These are phyloP conservation scores for Ceratocystis ficicola DNA, from an alignment of 2,329 filamentous ascomycete species.

Conservation along the genomic window DNA sequence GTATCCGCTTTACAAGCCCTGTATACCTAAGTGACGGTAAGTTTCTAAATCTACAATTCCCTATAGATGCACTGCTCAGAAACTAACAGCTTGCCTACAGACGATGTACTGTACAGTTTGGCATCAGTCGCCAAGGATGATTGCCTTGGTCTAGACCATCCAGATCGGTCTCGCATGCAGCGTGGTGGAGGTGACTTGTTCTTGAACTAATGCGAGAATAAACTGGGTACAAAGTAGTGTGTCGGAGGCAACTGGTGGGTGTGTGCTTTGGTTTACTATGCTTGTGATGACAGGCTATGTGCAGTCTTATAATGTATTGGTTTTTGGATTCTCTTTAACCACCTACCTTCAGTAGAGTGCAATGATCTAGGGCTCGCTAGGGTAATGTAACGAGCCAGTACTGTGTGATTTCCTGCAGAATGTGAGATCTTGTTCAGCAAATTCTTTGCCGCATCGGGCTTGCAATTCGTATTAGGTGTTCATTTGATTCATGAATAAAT, in stretches of 20 bases:
- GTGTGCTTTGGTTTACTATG: not conserved
- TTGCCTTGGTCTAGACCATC: constrained; percentile 52
- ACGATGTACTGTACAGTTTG: constrained; percentile 46
- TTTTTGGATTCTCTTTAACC: not conserved
- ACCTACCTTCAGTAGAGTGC: too few relatives aligned
- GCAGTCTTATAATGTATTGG: not conserved
- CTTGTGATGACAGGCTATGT: not conserved
- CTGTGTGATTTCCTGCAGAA: too few relatives aligned
- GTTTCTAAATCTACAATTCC: constrained; percentile 28
- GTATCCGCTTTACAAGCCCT: constrained; percentile 62
- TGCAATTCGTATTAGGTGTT: not conserved
- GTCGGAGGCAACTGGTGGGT: not conserved
- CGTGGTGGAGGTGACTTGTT: constrained; percentile 54
- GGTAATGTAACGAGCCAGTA: not conserved
- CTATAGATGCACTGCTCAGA: not conserved
- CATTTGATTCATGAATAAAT: not conserved
- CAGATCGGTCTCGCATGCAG: constrained; percentile 46
- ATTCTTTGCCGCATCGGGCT: not conserved
- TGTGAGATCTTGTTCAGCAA: too few relatives aligned
- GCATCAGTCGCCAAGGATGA: constrained; percentile 43
- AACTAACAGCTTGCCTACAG: constrained; percentile 29
- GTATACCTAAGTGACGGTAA: constrained; percentile 79
- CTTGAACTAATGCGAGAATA: constrained; percentile 28
- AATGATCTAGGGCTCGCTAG: not conserved
- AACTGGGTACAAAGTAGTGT: not conserved